A percentile compares a stretch with the other conserved stretches of the same genome.
Evolutionary conservation across 2,329 filamentous ascomycete species (phyloP).

Genomic region (Teratosphaeria zuluensis): DNA sequence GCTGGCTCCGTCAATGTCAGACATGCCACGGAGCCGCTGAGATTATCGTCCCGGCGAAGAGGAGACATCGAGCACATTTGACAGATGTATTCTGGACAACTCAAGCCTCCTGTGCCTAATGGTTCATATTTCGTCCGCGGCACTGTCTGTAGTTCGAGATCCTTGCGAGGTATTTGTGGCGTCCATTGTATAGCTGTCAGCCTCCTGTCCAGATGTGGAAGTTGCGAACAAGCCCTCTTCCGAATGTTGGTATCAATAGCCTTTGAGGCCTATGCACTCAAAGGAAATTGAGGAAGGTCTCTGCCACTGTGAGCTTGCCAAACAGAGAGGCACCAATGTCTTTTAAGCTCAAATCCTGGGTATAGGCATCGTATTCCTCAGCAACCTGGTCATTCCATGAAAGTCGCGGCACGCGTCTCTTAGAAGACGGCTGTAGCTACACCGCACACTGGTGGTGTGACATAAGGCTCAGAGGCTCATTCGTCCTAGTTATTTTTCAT

Average conservation of each 20-base stretch:
- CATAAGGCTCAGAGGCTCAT: too few species aligned
- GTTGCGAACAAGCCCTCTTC: not conserved
- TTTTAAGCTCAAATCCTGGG: too few species aligned
- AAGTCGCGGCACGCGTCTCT: too few species aligned
- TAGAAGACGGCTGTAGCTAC: too few species aligned
- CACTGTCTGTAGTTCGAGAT: not conserved
- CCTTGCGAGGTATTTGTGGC: not conserved
- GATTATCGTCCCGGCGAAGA: not conserved
- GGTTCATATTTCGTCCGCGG: not conserved
- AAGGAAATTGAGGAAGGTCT: not conserved
- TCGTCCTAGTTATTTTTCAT: too few species aligned
- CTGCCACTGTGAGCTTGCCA: not conserved
- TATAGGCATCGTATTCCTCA: too few species aligned
- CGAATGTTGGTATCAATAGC: not conserved
- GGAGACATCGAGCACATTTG: not conserved
- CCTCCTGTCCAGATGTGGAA: not conserved
- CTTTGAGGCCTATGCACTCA: not conserved
- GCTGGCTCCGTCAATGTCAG: not conserved
- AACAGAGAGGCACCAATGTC: not conserved
- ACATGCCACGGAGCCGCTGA: too few species aligned
- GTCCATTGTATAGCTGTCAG: not conserved
- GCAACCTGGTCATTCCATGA: too few species aligned
- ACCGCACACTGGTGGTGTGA: too few species aligned
- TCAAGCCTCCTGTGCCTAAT: not conserved
- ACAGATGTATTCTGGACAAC: not conserved